Conservation (phyloP, 2,329 filamentous ascomycete genomes). For the Dactylellina cionopaga region DNA sequence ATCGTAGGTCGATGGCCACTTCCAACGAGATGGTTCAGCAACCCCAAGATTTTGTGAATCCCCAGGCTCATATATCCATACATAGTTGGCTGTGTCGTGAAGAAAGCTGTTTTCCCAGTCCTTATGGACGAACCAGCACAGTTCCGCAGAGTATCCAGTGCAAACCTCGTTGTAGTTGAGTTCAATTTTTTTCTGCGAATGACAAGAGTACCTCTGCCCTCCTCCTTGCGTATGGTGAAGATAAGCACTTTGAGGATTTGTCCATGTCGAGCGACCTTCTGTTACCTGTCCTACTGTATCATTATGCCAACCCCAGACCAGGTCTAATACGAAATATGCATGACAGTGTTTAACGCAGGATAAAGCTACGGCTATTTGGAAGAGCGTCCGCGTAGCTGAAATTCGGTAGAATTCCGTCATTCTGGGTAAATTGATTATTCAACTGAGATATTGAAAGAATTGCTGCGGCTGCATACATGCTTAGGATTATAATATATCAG, state of each 20-base stretch:
- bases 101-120: neutral
- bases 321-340: neutral
- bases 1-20: slow-evolving; percentile 6
- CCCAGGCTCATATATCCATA: slow-evolving; percentile 15
- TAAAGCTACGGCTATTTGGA: neutral
- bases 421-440: no score
- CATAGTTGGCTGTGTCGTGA: slow-evolving; percentile 4
- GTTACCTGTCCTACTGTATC: neutral
- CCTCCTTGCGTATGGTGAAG: slow-evolving; percentile 14
- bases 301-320: slow-evolving; percentile 36
- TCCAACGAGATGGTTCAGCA: neutral
- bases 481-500: neutral
- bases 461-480: no score
- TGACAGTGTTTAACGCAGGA: neutral
- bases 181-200: neutral
- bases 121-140: neutral
- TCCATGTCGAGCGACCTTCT: neutral
- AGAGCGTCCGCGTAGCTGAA: neutral
- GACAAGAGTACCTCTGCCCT: neutral
- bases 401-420: neutral
- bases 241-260: neutral
- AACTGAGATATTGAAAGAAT: no score
- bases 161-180: slow-evolving; percentile 16
- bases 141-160: neutral
- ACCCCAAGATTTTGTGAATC: neutral